Evolutionary conservation across 306 rosid genomes (phyloP).

Genomic region (Vigna trinervia): DNA sequence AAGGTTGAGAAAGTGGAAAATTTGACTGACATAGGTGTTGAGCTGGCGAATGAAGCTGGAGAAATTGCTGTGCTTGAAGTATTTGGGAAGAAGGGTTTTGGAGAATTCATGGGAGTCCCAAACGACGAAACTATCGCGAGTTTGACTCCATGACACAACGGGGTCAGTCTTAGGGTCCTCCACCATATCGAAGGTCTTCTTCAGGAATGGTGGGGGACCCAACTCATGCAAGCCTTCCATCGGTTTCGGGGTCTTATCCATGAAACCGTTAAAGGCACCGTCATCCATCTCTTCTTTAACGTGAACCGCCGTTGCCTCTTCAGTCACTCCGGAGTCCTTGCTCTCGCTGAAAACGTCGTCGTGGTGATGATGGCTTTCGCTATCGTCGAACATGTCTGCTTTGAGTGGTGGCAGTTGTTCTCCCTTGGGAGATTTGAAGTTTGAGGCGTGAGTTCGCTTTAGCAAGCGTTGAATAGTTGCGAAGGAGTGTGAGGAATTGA

Average conservation of each 20-base stretch:
- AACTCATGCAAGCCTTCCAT: constrained; percentile 73
- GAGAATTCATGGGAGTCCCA: constrained; percentile 89
- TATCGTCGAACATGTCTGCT: background rate
- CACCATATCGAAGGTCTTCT: constrained; percentile 85
- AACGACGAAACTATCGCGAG: constrained; percentile 74
- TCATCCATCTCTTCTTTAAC: constrained; percentile 59
- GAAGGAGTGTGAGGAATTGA: background rate
- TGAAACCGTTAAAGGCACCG: constrained; percentile 42
- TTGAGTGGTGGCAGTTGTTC: constrained; percentile 27
- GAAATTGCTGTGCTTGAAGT: constrained; percentile 87
- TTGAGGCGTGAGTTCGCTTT: background rate
- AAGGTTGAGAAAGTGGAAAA: background rate
- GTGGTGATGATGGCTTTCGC: background rate
- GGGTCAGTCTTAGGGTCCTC: constrained; percentile 80
- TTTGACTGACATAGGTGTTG: constrained; percentile 76
- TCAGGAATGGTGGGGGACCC: constrained; percentile 91
- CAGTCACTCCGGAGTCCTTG: constrained; percentile 27
- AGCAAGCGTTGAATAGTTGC: background rate
- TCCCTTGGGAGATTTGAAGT: constrained; percentile 4
- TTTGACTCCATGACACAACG: constrained; percentile 80
- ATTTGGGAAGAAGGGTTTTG: constrained; percentile 68
- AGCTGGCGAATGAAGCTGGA: constrained; percentile 99
- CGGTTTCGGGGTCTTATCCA: constrained; percentile 54
- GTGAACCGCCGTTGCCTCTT: constrained; percentile 31
- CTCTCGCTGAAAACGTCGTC: constrained; percentile 20